phyloP scores from a whole-genome alignment of 1,139 yeast species.

The Suhomyces ambrosiae region DNA sequence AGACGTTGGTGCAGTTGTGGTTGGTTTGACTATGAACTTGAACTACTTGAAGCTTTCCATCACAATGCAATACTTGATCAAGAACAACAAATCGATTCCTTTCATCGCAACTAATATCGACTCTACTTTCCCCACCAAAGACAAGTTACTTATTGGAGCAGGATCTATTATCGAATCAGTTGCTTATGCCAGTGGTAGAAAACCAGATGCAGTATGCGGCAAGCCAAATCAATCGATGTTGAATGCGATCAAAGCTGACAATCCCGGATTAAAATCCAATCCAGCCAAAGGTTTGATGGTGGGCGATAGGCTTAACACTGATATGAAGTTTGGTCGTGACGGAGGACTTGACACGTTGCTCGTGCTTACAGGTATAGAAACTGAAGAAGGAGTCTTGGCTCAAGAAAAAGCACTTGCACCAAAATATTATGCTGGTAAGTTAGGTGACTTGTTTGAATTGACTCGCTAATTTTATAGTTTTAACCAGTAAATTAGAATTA shows the following conservation, averaged over 20 bases:
- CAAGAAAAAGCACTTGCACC: constrained; percentile 55
- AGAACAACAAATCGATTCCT: constrained; percentile 61
- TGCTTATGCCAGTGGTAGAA: constrained; percentile 74
- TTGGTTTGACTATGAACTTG: constrained; percentile 76
- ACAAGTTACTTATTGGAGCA: constrained; percentile 87
- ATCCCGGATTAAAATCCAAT: constrained; percentile 48
- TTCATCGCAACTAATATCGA: constrained; percentile 96
- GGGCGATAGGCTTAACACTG: constrained; percentile 95
- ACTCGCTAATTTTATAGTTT: neutral
- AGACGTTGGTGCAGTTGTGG: constrained; percentile 82
- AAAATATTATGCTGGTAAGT: constrained; percentile 65
- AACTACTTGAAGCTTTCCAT: constrained; percentile 81
- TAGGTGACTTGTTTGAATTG: constrained; percentile 76
- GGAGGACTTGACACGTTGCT: constrained; percentile 84
- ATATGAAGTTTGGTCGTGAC: constrained; percentile 84
- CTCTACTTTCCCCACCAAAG: constrained; percentile 90
- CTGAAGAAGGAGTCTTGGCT: constrained; percentile 56
- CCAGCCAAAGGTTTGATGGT: constrained; percentile 81
- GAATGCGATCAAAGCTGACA: constrained; percentile 79
- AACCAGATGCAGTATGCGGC: constrained; percentile 72
- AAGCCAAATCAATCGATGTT: constrained; percentile 91
- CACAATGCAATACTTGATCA: constrained; percentile 74
- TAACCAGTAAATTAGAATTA: constrained; percentile 1
- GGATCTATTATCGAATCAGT: constrained; percentile 87
- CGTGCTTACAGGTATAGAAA: constrained; percentile 89